These are phyloP conservation scores for Globisporangium okanoganense DNA, from an alignment of 352 stramenopile genomes.

Conservation along the genomic window DNA sequence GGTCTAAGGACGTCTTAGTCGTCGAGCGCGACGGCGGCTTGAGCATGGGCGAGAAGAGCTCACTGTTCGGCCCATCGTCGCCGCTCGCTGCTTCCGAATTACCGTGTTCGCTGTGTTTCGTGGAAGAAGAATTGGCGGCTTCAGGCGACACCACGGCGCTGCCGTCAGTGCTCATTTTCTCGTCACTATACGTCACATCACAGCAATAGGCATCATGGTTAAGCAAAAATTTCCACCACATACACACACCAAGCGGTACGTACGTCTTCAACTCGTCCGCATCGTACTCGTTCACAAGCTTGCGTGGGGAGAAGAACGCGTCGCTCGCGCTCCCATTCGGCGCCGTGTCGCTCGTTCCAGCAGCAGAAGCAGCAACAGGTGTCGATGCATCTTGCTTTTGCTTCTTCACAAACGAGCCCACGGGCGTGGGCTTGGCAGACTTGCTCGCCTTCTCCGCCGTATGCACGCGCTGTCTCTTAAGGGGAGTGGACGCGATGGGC, in stretches of 20 bases:
- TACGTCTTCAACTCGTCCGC: constrained; percentile 16
- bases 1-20: constrained; percentile 29
- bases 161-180: constrained; percentile 2
- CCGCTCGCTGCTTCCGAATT: constrained; percentile 14
- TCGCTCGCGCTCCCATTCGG: constrained; percentile 18
- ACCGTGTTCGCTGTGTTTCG: not conserved
- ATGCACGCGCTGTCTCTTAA: constrained; percentile 69
- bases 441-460: constrained; percentile 43
- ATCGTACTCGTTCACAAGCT: constrained; percentile 57
- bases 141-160: constrained; percentile 1
- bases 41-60: constrained; percentile 73
- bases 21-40: constrained; percentile 36
- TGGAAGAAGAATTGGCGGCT: constrained; percentile 2
- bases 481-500: constrained; percentile 79
- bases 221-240: not conserved
- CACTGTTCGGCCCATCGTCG: constrained; percentile 32
- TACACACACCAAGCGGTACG: not conserved
- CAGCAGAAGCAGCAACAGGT: not conserved
- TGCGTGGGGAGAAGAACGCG: constrained; percentile 59
- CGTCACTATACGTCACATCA: constrained; percentile 4
- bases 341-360: not conserved
- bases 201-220: not conserved
- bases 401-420: constrained; percentile 16
- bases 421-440: constrained; percentile 31
- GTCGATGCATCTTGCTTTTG: constrained; percentile 13